Base-by-base conservation (phyloP, 805 yeast genomes). In the Candida fluviatilis region DNA sequence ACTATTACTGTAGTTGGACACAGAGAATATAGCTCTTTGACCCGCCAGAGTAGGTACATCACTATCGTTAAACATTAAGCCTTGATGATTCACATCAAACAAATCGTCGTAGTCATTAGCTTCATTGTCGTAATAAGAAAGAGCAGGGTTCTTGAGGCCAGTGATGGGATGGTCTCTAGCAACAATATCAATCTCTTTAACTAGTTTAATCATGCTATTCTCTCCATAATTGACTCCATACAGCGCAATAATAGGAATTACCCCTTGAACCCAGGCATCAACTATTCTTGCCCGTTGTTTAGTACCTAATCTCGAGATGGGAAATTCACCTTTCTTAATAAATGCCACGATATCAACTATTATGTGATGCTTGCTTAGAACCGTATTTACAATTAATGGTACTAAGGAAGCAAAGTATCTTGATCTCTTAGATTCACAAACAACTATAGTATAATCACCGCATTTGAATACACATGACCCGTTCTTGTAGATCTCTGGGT, bases 311-410 rank as follows among this genome's bases (percentile, higher is more conserved):
- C 95, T 61, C 18, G 93, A 84, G 34, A 76, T 64, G 2, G 89
- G 90, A 48, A 81, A 76, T 11, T 71, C 73, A 3, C 78, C 82
- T 34, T 69, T 69, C 36, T 75, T 76, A 31, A 85, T 77, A 61
- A 91, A 93, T 0, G 88, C 83, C 26, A 93, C 84, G 31, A 91
- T 75, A 57, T 95, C 97, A 15, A 89, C 66, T 7, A 87, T 74
- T 40, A 93, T 64, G 46, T 88, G 93, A 57, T 90, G 96, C 43
- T 76, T 82, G 44, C 84, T 79, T 50, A 95, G 64, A 1, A 91
- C 78, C 13, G 80, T 80, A 46, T 86, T 83, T 31, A 86, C 89
- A 32, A 93, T 74, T 16, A 90, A 75, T 1, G 98, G 95, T 0
- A 88, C 89, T 40, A 93, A 57, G 1, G 93, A 79, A 1, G 96